Base-by-base conservation (phyloP, 2,329 filamentous ascomycete species). In the Ophiosphaerella narmari region DNA sequence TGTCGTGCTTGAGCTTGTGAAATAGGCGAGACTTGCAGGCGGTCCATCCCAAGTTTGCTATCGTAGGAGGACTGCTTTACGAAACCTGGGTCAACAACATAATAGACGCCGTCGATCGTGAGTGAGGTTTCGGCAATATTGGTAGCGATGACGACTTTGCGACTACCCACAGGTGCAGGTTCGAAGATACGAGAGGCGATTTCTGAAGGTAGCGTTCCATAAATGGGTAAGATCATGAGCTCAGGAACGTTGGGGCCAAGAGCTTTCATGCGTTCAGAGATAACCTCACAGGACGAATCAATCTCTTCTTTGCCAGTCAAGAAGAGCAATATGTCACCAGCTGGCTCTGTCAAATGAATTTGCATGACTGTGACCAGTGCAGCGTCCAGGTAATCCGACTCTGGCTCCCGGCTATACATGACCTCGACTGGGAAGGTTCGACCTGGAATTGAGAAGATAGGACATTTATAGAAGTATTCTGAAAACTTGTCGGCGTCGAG, bases 51-150 rank as follows among this genome's bases (percentile, higher is more conserved):
- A 2, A 97, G 83, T 74, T 97, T 97, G 0, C 93, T 90, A 67
- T 99, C 93, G 69, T 97, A 99, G 1, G 90, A 92, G 61, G 94
- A 97, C 70, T 97, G 92, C 77, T 99, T 99, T 54, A 97, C 93
- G 62, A 97, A 99, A 1, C 94, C 94, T 2, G 94, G 92, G 65
- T 99, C 94, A 13, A 99, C 87, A 14, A 99, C 95, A 68, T 96
- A 97, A 77, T 93, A 97, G 59, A 99, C 96, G 41, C 93, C 89
- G 69, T 99, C 94, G 58, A 99, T 97, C 0, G 94, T 99, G 67
- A 99, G 94, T 46, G 91, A 96, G 0, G 94, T 99, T 70, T 99
- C 94, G 1, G 94, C 94, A 66, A 99, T 99, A 64, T 99, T 99
- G 32, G 94, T 99, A 2, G 94, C 94, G 68, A 99, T 96, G 51